A percentile compares a stretch with the other conserved stretches of the same genome.
These are phyloP conservation scores for Chlamydomonas asymmetrica DNA, from an alignment of 139 green algal genomes.

Conservation along the genomic window DNA sequence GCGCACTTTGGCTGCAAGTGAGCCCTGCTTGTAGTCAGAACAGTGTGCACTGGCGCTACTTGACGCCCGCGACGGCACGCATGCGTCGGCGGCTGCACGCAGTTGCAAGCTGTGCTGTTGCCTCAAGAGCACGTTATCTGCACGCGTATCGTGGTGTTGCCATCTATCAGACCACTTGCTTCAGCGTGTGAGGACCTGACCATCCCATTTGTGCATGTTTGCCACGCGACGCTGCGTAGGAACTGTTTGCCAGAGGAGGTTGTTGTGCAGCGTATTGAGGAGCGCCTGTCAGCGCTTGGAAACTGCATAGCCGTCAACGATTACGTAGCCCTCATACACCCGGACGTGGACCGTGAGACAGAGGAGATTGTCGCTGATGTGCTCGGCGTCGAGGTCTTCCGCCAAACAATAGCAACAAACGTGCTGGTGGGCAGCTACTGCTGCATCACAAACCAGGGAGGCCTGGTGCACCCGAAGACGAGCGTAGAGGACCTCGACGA, in stretches of 20 bases:
- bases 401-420: constrained; percentile 94
- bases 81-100: too few species aligned
- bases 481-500: constrained; percentile 98
- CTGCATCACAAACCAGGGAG: constrained; percentile 94
- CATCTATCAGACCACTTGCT: too few species aligned
- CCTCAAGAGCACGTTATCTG: too few species aligned
- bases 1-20: too few species aligned
- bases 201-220: too few species aligned
- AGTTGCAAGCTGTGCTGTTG: too few species aligned
- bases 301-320: constrained; percentile 99
- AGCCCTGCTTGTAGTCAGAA: too few species aligned
- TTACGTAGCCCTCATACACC: constrained; percentile 97
- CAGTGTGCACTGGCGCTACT: too few species aligned
- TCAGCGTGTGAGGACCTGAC: too few species aligned
- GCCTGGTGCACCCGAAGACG: constrained; percentile 92
- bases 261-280: constrained; percentile 96
- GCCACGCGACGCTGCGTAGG: too few species aligned
- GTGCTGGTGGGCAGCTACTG: constrained; percentile 94
- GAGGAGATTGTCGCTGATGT: constrained; percentile 88
- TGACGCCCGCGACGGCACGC: too few species aligned
- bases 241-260: constrained; percentile 97
- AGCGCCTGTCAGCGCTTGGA: constrained; percentile 94
- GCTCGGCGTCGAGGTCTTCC: constrained; percentile 98
- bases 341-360: constrained; percentile 95
- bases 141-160: too few species aligned